These are phyloP conservation scores for Hibiscus tridactylites DNA, from an alignment of 345 rosid genomes.

Conservation along the genomic window DNA sequence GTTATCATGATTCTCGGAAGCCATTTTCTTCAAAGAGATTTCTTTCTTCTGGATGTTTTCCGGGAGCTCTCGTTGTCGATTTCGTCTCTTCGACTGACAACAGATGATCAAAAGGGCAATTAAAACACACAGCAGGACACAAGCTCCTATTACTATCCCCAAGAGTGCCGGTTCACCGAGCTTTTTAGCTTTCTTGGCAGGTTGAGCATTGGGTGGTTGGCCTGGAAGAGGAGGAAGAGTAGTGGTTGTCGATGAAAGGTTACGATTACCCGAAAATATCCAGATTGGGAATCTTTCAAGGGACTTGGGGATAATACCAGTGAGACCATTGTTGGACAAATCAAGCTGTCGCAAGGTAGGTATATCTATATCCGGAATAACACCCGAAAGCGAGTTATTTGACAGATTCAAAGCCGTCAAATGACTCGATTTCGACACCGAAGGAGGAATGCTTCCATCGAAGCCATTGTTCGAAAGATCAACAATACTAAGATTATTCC, in stretches of 20 bases:
- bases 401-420: conserved; percentile 54
- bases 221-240: conserved; percentile 30
- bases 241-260: conserved; percentile 30
- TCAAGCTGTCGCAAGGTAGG: conserved; percentile 47
- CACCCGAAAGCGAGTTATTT: conserved; percentile 64
- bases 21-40: conserved; percentile 37
- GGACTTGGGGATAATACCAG: conserved; percentile 54
- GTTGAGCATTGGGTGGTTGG: conserved; percentile 30
- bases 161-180: conserved; percentile 43
- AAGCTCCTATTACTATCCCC: conserved; percentile 44
- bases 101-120: conserved; percentile 36
- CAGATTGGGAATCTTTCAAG: conserved; percentile 61
- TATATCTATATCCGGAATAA: conserved; percentile 45
- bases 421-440: conserved; percentile 39
- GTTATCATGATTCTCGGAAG: conserved; percentile 45
- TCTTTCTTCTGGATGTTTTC: conserved; percentile 37
- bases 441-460: conserved; percentile 51
- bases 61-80: conserved; percentile 14
- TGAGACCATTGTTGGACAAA: conserved; percentile 60
- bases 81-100: conserved; percentile 32
- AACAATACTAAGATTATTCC: conserved; percentile 51
- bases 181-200: conserved; percentile 26
- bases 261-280: conserved; percentile 48
- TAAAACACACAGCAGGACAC: conserved; percentile 32
- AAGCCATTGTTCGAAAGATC: conserved; percentile 61